Evolutionary conservation across 192 early-diverging fungal species (phyloP).

Genomic region (Linnemannia schmuckeri): DNA sequence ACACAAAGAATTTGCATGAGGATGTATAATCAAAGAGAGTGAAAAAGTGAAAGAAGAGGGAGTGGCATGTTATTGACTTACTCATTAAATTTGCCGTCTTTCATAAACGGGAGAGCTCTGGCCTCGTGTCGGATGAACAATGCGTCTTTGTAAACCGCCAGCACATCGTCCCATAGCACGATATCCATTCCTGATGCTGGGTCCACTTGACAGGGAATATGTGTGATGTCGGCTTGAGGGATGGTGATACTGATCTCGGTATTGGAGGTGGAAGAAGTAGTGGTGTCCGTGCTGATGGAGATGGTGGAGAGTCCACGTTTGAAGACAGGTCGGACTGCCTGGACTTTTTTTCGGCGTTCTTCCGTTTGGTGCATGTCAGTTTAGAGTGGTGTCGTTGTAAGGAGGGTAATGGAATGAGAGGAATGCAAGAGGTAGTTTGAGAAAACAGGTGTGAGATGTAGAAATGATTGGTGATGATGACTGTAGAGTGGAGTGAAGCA

Average conservation of each 20-base stretch:
- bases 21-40: background rate
- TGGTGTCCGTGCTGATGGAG: background rate
- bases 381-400: background rate
- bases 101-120: background rate
- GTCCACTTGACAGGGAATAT: background rate
- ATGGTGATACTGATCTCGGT: too few species aligned
- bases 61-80: background rate
- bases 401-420: background rate
- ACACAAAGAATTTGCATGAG: background rate
- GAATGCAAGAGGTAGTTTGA: background rate
- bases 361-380: background rate
- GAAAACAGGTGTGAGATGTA: background rate
- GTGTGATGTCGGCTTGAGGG: background rate
- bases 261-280: background rate
- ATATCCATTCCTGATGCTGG: background rate
- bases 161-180: background rate
- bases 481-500: background rate
- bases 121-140: background rate
- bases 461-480: background rate
- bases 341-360: background rate
- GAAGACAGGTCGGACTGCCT: slow-evolving; percentile 2
- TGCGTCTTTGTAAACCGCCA: background rate
- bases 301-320: background rate
- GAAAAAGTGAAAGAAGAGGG: background rate
- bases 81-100: background rate